Evolutionary conservation across 2,329 filamentous ascomycete genomes (phyloP).

Genomic region (Exophiala oligosperma): DNA sequence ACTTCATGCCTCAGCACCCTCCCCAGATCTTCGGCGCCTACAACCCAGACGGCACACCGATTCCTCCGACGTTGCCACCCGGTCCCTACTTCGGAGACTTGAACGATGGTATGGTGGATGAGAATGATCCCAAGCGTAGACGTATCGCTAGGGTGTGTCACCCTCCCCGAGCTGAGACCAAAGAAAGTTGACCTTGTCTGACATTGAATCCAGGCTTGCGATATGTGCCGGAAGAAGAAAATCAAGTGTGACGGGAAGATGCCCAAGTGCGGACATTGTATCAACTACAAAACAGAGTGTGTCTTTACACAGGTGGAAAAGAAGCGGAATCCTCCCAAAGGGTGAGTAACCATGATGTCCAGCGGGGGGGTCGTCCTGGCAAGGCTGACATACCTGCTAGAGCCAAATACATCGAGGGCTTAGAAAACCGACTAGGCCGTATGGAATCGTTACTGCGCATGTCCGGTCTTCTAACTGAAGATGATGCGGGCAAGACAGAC

Average conservation of each 20-base stretch:
- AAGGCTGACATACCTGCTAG: slow-evolving; percentile 45
- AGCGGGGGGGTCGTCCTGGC: background rate
- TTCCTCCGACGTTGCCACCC: slow-evolving; percentile 50
- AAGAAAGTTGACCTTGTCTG: slow-evolving; percentile 15
- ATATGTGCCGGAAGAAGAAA: slow-evolving; percentile 91
- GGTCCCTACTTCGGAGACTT: slow-evolving; percentile 45
- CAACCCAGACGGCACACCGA: slow-evolving; percentile 59
- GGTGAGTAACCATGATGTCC: slow-evolving; percentile 57
- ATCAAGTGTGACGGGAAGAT: slow-evolving; percentile 98
- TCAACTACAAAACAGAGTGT: slow-evolving; percentile 97
- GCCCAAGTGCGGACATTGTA: slow-evolving; percentile 91
- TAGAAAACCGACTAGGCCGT: slow-evolving; percentile 90
- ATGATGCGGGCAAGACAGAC: slow-evolving; percentile 82
- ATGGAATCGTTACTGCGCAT: slow-evolving; percentile 91
- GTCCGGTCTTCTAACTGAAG: slow-evolving; percentile 81
- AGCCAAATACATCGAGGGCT: slow-evolving; percentile 95
- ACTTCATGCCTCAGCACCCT: slow-evolving; percentile 62
- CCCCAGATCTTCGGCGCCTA: slow-evolving; percentile 70
- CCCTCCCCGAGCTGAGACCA: background rate
- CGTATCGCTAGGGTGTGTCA: slow-evolving; percentile 77
- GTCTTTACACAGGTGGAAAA: slow-evolving; percentile 98
- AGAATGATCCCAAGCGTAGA: slow-evolving; percentile 81
- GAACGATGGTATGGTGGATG: slow-evolving; percentile 50
- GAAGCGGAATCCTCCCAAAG: slow-evolving; percentile 95
- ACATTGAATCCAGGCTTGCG: slow-evolving; percentile 66